phyloP scores from a whole-genome alignment of 805 yeast species.

The Nakazawaea populi region DNA sequence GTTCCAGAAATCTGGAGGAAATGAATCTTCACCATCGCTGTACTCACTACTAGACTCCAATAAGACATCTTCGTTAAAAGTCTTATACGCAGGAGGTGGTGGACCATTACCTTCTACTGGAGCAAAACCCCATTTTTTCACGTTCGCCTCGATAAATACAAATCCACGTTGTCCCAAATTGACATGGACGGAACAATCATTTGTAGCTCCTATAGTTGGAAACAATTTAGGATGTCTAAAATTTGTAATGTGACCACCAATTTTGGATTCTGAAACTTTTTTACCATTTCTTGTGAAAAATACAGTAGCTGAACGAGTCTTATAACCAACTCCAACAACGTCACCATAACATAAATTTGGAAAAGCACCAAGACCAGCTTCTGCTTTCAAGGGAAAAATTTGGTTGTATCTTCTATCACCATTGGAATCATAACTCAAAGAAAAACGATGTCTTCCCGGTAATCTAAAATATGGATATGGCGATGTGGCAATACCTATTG shows the following conservation, averaged over 20 bases:
- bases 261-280: constrained; percentile 71
- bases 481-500: constrained; percentile 76
- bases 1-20: constrained; percentile 55
- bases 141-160: constrained; percentile 88
- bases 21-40: constrained; percentile 50
- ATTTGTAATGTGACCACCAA: constrained; percentile 74
- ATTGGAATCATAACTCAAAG: constrained; percentile 81
- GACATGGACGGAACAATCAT: constrained; percentile 77
- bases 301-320: constrained; percentile 75
- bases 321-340: constrained; percentile 87
- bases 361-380: constrained; percentile 41
- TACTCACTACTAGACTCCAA: constrained; percentile 54
- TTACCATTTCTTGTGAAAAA: constrained; percentile 95
- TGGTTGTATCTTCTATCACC: constrained; percentile 79
- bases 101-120: constrained; percentile 81
- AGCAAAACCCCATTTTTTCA: constrained; percentile 95
- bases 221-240: constrained; percentile 66
- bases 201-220: constrained; percentile 87
- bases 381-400: constrained; percentile 46
- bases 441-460: constrained; percentile 86
- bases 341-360: constrained; percentile 76
- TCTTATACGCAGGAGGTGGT: constrained; percentile 91
- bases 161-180: constrained; percentile 87
- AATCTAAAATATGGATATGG: constrained; percentile 93
- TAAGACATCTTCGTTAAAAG: constrained; percentile 70